These are phyloP conservation scores for Farysia itapuensis DNA, from an alignment of 1,284 basidiomycete species.

Conservation along the genomic window DNA sequence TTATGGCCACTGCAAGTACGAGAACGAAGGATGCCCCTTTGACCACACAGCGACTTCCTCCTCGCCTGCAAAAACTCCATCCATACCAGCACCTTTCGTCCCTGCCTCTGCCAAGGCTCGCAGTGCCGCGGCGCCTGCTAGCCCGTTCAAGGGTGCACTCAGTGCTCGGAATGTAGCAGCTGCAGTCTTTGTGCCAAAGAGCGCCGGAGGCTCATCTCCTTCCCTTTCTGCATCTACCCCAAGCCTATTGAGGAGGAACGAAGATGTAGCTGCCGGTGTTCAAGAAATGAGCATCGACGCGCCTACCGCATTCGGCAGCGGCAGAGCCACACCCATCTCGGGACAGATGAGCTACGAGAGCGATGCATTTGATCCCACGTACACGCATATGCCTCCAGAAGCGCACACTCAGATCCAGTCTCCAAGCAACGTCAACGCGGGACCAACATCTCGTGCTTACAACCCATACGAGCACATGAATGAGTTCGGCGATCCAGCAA, in stretches of 20 bases:
- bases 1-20: conserved; percentile 39
- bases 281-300: conserved; percentile 21
- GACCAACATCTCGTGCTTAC: conserved; percentile 11
- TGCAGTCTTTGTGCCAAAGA: conserved; percentile 52
- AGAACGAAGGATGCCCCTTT: conserved; percentile 34
- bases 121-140: conserved; percentile 10
- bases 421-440: too few relatives aligned
- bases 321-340: conserved; percentile 15
- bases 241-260: conserved; percentile 1
- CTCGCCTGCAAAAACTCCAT: neutral
- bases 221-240: conserved; percentile 11
- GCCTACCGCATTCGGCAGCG: conserved; percentile 1
- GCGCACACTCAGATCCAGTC: conserved; percentile 3
- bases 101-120: conserved; percentile 14
- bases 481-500: conserved; percentile 42
- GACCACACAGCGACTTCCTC: conserved; percentile 8
- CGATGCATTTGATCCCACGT: conserved; percentile 23
- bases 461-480: conserved; percentile 52
- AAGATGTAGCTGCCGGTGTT: conserved; percentile 10
- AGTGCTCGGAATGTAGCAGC: conserved; percentile 46
- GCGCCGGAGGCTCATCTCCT: conserved; percentile 21
- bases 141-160: conserved; percentile 36
- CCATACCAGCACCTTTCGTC: conserved; percentile 8
- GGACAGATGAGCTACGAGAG: conserved; percentile 8
- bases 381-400: conserved; percentile 10